A percentile compares a stretch with the other conserved stretches of the same genome.
Evolutionary conservation across 805 yeast species (phyloP).

Genomic region (Danielia reshetovae): DNA sequence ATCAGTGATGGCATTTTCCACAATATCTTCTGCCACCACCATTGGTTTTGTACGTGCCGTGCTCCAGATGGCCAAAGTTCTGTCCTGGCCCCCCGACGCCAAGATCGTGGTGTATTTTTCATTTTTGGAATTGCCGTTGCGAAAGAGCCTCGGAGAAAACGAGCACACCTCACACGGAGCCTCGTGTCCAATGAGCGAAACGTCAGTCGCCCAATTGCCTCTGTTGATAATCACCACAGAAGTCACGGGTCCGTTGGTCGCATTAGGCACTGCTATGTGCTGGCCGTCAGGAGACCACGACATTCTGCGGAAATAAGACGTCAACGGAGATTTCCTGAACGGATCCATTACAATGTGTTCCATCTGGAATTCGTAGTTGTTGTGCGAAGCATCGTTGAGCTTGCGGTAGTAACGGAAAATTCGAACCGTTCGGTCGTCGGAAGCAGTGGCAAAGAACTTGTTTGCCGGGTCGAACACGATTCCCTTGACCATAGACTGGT

Average conservation of each 20-base stretch:
- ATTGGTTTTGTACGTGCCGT: slow-evolving; percentile 74
- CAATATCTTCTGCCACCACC: slow-evolving; percentile 72
- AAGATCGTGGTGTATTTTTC: slow-evolving; percentile 58
- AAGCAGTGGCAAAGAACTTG: slow-evolving; percentile 93
- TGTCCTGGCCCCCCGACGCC: slow-evolving; percentile 97
- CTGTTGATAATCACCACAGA: slow-evolving; percentile 70
- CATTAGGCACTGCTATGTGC: slow-evolving; percentile 81
- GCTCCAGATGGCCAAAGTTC: slow-evolving; percentile 83
- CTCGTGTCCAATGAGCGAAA: slow-evolving; percentile 77
- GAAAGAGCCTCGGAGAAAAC: slow-evolving; percentile 68
- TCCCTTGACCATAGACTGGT: slow-evolving; percentile 94
- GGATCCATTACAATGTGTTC: slow-evolving; percentile 84
- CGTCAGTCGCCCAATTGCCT: slow-evolving; percentile 75
- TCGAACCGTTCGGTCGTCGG: slow-evolving; percentile 90
- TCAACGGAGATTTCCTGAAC: slow-evolving; percentile 81
- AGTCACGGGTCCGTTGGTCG: slow-evolving; percentile 78
- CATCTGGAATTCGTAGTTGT: slow-evolving; percentile 76
- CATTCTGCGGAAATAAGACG: slow-evolving; percentile 81
- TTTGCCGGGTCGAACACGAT: slow-evolving; percentile 97
- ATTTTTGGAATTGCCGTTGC: slow-evolving; percentile 22
- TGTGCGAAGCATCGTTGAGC: slow-evolving; percentile 41
- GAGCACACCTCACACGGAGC: slow-evolving; percentile 80
- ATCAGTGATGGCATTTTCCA: slow-evolving; percentile 79
- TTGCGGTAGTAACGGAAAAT: slow-evolving; percentile 78
- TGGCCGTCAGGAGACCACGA: slow-evolving; percentile 95